Conservation (phyloP, 306 rosid genomes). For the Quillaja saponaria region DNA sequence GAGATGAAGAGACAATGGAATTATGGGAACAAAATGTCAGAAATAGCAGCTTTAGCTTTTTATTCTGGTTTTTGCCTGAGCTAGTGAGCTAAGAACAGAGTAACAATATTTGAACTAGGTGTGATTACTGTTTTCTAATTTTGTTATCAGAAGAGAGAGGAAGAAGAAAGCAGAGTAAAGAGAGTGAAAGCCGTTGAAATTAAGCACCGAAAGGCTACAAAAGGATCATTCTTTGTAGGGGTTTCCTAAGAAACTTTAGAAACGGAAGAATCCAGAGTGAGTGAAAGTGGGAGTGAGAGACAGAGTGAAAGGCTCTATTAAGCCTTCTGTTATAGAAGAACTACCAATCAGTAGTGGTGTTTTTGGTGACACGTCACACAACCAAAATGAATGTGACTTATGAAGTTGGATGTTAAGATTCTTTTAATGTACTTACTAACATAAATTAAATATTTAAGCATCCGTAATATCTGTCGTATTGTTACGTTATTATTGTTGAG, state of each 20-base stretch:
- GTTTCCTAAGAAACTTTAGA: slow-evolving; percentile 49
- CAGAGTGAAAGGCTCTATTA: slow-evolving; percentile 10
- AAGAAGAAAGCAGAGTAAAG: slow-evolving; percentile 34
- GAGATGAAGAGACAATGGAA: slow-evolving; percentile 25
- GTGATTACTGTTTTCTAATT: slow-evolving; percentile 30
- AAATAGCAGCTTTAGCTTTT: slow-evolving; percentile 57
- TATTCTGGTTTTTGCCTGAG: not conserved
- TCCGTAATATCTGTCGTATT: too few species aligned
- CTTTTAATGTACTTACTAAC: too few species aligned
- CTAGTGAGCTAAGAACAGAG: slow-evolving; percentile 22
- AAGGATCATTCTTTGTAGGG: slow-evolving; percentile 45
- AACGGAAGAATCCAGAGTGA: slow-evolving; percentile 18
- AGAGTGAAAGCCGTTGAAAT: slow-evolving; percentile 46
- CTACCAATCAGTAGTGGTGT: too few species aligned
- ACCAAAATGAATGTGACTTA: too few species aligned
- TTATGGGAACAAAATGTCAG: slow-evolving; percentile 44
- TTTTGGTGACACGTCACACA: too few species aligned
- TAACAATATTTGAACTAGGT: slow-evolving; percentile 28
- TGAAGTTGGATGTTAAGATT: too few species aligned
- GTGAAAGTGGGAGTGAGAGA: slow-evolving; percentile 16
- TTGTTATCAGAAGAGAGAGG: slow-evolving; percentile 22
- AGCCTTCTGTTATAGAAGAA: not conserved
- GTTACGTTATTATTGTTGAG: too few species aligned
- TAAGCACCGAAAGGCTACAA: slow-evolving; percentile 92
- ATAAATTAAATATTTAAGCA: too few species aligned